These are phyloP conservation scores for Silene latifolia DNA, from an alignment of 148 eudicot species.

Conservation along the genomic window DNA sequence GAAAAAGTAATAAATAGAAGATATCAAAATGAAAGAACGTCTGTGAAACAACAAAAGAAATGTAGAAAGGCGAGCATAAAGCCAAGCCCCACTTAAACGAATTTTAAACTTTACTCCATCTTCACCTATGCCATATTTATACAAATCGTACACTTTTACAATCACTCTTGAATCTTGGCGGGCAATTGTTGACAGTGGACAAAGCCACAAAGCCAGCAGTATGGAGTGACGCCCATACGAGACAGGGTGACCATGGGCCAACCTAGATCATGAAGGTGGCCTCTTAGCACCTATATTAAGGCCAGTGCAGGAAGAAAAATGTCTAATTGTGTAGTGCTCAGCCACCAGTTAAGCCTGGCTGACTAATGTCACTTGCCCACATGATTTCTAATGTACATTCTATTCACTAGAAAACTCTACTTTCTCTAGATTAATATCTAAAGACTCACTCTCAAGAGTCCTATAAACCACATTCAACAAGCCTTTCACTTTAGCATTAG, in stretches of 20 bases:
- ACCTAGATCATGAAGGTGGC: neutral
- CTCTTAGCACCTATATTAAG: neutral
- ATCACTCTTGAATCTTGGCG: neutral
- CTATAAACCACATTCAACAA: neutral
- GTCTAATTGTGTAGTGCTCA: neutral
- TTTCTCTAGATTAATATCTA: neutral
- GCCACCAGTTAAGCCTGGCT: too few species aligned
- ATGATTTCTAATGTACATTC: neutral
- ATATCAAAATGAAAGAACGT: neutral
- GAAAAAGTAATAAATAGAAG: neutral
- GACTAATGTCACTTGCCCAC: too few species aligned
- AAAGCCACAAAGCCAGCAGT: neutral
- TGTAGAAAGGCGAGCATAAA: neutral
- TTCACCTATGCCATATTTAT: neutral
- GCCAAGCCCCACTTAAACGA: neutral
- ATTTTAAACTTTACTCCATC: neutral
- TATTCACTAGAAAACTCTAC: neutral
- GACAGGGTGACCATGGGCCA: neutral
- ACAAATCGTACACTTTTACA: neutral
- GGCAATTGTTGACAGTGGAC: neutral
- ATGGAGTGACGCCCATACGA: neutral
- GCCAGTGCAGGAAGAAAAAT: neutral
- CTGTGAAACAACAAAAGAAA: neutral
- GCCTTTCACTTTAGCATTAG: neutral
- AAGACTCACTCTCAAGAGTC: neutral